Percentiles rank a stretch among this genome's conserved stretches.
phyloP scores from a whole-genome alignment of 2,329 filamentous ascomycete genomes.

The Purpureocillium takamizusanense region DNA sequence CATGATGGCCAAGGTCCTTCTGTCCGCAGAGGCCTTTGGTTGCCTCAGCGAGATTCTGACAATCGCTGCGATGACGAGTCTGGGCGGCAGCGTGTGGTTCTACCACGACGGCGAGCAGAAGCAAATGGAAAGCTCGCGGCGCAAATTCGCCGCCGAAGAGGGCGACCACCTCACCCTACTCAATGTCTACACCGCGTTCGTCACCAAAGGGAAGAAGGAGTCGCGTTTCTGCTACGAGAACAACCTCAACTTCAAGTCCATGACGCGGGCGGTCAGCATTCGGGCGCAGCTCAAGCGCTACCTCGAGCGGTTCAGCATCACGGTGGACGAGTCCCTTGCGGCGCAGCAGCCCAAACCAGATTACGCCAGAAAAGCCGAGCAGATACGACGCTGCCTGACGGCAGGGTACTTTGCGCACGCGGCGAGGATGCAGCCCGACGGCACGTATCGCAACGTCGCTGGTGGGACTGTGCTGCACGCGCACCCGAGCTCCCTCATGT shows the following conservation, averaged over 20 bases:
- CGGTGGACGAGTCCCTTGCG: constrained; percentile 54
- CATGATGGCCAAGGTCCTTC: constrained; percentile 86
- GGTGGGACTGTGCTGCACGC: constrained; percentile 72
- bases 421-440: constrained; percentile 88
- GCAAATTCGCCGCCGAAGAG: constrained; percentile 84
- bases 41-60: constrained; percentile 82
- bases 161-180: constrained; percentile 88
- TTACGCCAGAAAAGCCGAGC: constrained; percentile 44
- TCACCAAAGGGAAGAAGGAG: constrained; percentile 75
- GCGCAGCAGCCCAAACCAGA: constrained; percentile 20
- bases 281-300: constrained; percentile 79
- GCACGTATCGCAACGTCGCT: constrained; percentile 78
- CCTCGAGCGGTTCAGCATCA: constrained; percentile 74
- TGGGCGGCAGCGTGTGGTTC: constrained; percentile 78
- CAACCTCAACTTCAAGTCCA: constrained; percentile 74
- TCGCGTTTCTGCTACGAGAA: constrained; percentile 81
- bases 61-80: constrained; percentile 87
- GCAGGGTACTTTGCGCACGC: constrained; percentile 90
- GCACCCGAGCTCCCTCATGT: constrained; percentile 89
- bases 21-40: constrained; percentile 64
- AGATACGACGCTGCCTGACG: constrained; percentile 77
- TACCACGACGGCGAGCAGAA: constrained; percentile 71
- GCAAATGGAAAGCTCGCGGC: constrained; percentile 60
- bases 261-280: constrained; percentile 77
- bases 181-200: constrained; percentile 87